Conservation (phyloP, 139 green algal genomes). For the Limnomonas spitsbergensis region DNA sequence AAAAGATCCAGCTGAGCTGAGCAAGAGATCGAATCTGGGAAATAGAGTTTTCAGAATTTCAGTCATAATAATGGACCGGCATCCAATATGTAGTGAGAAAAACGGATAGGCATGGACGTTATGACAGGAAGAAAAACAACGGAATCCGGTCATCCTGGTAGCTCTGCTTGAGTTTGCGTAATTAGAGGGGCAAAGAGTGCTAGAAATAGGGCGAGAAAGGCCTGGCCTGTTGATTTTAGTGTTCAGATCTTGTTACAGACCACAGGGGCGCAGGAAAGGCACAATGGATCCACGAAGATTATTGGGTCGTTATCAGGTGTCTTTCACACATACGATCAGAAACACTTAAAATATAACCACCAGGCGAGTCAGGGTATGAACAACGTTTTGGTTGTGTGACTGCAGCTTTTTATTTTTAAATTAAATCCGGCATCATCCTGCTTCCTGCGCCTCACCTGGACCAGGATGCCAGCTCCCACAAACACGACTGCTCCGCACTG, state of each 20-base stretch:
- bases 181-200: neutral
- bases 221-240: neutral
- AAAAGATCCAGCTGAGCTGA: constrained; percentile 52
- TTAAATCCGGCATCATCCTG: neutral
- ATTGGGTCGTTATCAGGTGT: too few relatives aligned
- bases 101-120: too few relatives aligned
- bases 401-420: neutral
- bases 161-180: neutral
- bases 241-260: too few relatives aligned
- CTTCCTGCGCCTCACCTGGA: constrained; percentile 13
- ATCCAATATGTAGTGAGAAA: too few relatives aligned
- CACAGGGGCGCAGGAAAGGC: neutral
- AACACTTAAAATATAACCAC: too few relatives aligned
- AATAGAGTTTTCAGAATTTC: too few relatives aligned
- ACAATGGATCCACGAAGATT: too few relatives aligned
- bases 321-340: too few relatives aligned
- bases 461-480: neutral
- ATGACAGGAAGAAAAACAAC: neutral
- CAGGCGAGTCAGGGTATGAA: too few relatives aligned
- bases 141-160: too few relatives aligned
- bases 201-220: neutral
- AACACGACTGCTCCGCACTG: constrained; percentile 15
- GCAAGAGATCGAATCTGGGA: neutral
- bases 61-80: too few relatives aligned
- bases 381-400: too few relatives aligned